Percentiles rank a stretch among this genome's conserved stretches.
phyloP scores from a whole-genome alignment of 2,329 filamentous ascomycete genomes.

The Allantophomopsis lycopodina region DNA sequence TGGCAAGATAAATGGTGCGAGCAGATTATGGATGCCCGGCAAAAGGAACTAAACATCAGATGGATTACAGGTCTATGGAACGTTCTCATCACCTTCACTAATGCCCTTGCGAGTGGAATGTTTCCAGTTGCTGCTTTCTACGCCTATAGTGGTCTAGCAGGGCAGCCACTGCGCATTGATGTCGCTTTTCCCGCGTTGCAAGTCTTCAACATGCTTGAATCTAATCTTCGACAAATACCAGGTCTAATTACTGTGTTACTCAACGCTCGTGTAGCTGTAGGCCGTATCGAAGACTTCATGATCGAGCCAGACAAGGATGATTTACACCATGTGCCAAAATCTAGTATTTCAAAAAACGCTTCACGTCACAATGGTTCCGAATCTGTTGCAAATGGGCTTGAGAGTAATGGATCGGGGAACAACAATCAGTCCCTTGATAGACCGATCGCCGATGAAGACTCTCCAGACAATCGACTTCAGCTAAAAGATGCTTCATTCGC shows the following conservation, averaged over 20 bases:
- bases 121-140: slow-evolving; percentile 75
- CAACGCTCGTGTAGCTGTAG: slow-evolving; percentile 72
- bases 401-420: slow-evolving; percentile 13
- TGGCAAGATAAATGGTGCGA: slow-evolving; percentile 68
- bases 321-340: slow-evolving; percentile 11
- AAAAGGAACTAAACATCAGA: slow-evolving; percentile 51
- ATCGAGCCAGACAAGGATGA: slow-evolving; percentile 63
- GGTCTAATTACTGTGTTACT: slow-evolving; percentile 61
- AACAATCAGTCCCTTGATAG: neutral
- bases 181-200: slow-evolving; percentile 79
- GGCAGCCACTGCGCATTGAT: slow-evolving; percentile 57
- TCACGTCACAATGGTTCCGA: too few relatives aligned
- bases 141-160: slow-evolving; percentile 62
- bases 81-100: slow-evolving; percentile 51
- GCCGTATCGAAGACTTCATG: slow-evolving; percentile 79
- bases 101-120: slow-evolving; percentile 55
- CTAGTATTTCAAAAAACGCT: slow-evolving; percentile 14
- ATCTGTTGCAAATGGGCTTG: slow-evolving; percentile 7
- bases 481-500: slow-evolving; percentile 58
- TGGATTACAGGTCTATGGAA: slow-evolving; percentile 50
- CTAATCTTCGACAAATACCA: slow-evolving; percentile 61
- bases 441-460: too few relatives aligned
- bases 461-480: slow-evolving; percentile 18
- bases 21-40: slow-evolving; percentile 53
- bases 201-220: slow-evolving; percentile 64